Conservation (phyloP, 2,329 filamentous ascomycete genomes). For the Fusarium sterilihyphosum region DNA sequence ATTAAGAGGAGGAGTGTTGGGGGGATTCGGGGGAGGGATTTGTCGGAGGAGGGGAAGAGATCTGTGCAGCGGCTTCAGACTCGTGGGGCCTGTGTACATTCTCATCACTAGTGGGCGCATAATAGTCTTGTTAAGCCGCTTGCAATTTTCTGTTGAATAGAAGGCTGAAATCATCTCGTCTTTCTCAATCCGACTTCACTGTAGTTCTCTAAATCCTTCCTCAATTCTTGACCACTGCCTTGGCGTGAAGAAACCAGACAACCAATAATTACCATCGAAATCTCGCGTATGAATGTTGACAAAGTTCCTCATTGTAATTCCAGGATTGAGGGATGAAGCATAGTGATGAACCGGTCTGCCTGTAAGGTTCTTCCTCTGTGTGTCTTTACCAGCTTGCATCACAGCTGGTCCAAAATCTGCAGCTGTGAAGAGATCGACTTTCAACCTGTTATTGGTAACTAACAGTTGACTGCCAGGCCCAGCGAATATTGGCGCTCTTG, state of each 20-base stretch:
- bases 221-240: background rate
- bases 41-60: background rate
- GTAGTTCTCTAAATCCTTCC: background rate
- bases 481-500: background rate
- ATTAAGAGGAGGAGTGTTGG: background rate
- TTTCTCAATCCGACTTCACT: background rate
- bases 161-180: no score
- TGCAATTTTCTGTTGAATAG: rapidly evolving
- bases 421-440: background rate
- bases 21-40: background rate
- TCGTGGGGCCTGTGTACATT: background rate
- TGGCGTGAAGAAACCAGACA: background rate
- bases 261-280: rapidly evolving
- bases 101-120: no score
- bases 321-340: background rate
- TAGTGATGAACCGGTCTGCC: background rate
- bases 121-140: rapidly evolving
- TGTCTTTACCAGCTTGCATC: no score
- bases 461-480: background rate
- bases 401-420: background rate
- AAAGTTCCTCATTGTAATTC: rapidly evolving
- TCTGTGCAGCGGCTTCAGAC: background rate
- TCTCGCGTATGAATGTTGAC: background rate
- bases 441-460: background rate
- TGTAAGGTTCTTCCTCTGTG: background rate